Conservation (phyloP, 177 flowering plant genomes). For the Tripterygium wilfordii region DNA sequence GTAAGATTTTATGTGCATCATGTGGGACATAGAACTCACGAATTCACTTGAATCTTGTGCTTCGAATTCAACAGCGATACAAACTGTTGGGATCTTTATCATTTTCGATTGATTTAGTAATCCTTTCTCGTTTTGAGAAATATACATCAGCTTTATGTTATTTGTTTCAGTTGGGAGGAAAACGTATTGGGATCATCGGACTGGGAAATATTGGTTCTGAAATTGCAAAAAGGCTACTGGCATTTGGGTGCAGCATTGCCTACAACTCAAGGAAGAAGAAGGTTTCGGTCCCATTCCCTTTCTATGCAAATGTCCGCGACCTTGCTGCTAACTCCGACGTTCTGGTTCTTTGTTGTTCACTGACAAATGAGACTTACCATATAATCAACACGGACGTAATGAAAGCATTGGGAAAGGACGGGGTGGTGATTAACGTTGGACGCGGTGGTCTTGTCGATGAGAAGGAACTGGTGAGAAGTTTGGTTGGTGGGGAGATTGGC, state of each 20-base stretch:
- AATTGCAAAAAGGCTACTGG: constrained; percentile 34
- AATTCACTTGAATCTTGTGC: no score
- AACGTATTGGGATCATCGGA: constrained; percentile 52
- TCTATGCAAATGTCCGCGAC: constrained; percentile 23
- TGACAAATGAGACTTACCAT: constrained; percentile 35
- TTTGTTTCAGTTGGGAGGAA: constrained; percentile 40
- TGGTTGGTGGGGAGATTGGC: constrained; percentile 45
- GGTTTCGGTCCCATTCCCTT: constrained; percentile 29
- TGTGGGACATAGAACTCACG: no score
- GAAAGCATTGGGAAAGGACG: constrained; percentile 29
- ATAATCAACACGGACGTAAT: constrained; percentile 32
- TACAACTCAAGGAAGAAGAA: constrained; percentile 44
- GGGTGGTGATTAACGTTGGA: constrained; percentile 40
- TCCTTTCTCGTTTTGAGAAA: no score
- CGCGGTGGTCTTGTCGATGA: constrained; percentile 51
- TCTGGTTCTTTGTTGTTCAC: constrained; percentile 40
- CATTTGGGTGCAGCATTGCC: constrained; percentile 45
- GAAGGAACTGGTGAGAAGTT: constrained; percentile 49
- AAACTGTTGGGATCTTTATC: no score
- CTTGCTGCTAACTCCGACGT: constrained; percentile 41
- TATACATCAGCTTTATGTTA: no score
- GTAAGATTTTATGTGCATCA: no score
- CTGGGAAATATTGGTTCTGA: constrained; percentile 50
- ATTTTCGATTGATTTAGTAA: no score
- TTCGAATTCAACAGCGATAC: no score